Base-by-base conservation (phyloP, 2,329 filamentous ascomycete genomes). In the Alternaria postmessia region DNA sequence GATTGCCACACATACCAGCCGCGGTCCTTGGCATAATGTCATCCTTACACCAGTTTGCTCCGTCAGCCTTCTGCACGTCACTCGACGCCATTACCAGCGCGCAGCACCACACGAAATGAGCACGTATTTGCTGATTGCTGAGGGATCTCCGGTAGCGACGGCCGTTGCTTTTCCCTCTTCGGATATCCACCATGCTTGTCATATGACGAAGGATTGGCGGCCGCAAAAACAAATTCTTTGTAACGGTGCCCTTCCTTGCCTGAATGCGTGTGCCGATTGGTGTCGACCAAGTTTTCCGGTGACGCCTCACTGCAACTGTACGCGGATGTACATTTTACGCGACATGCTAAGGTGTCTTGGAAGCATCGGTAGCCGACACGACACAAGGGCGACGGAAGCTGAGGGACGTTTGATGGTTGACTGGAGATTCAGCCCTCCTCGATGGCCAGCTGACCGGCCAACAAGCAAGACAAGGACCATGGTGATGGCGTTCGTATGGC, bases 141-240 rank as follows among this genome's bases (percentile, higher is more conserved):
- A 16, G 38, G 22, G 16, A 42, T 24, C 9, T 24, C 42, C 24
- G 34, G 20, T 22, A 36, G 36, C 34, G 26, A 48, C 34, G 26
- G 24, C 20, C 51, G 41, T 59, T 67, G 48, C 60, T 68, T 68
- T 70, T 71, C 61, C 52, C 52, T 34, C 14, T 41, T 26, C 46
- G 46, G 24, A 24, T 20, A 6, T 41, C 57, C 64, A 64, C 62
- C 60, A 60, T 65, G 43, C 53, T 61, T 64, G 54, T 71, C 66
- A 68, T 60, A 68, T 67, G 65, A 69, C 57, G 54, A 54, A 44
- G 59, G 54, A 64, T 60, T 68, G 66, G 64, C 49, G 58, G 61
- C 65, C 62, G 56, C 54, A 67, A 72, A 71, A 70, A 69, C 54
- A 47, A 65, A 62, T 32, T 54, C 38, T 52, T 39, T 62, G 44